These are phyloP conservation scores for Abrus pulchellus DNA, from an alignment of 306 rosid genomes.

Conservation along the genomic window DNA sequence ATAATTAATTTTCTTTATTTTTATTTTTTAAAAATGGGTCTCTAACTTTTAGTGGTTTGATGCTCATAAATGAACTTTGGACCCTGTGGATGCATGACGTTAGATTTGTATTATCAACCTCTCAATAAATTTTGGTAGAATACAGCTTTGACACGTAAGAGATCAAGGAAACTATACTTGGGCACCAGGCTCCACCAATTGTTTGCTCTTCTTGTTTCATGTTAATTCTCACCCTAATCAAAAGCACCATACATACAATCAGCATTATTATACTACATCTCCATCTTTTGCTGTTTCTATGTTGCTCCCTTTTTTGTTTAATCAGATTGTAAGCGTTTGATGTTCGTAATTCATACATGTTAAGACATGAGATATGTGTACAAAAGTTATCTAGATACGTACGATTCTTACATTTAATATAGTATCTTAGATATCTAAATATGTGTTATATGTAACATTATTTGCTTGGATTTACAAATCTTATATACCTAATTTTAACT, in stretches of 20 bases:
- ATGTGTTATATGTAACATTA: neutral
- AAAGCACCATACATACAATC: no score
- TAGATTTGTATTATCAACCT: constrained; percentile 47
- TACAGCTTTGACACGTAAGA: constrained; percentile 57
- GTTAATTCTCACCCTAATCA: neutral
- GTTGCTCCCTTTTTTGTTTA: neutral
- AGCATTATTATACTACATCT: no score
- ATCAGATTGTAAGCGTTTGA: neutral
- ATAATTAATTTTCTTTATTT: neutral
- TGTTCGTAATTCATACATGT: neutral
- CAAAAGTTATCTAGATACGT: neutral
- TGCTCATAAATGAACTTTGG: constrained; percentile 60
- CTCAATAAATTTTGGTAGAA: constrained; percentile 51
- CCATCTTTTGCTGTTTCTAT: neutral
- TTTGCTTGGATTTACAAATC: constrained; percentile 26
- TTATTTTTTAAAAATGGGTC: neutral
- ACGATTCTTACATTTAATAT: constrained; percentile 20
- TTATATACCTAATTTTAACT: neutral
- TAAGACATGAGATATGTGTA: neutral
- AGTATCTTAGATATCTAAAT: constrained; percentile 23
- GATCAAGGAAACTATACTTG: constrained; percentile 27
- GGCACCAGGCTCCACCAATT: constrained; percentile 43
- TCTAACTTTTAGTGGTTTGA: constrained; percentile 47
- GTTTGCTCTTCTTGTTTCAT: constrained; percentile 32
- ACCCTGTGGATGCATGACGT: constrained; percentile 54